Base-by-base conservation (phyloP, 2,329 filamentous ascomycete genomes). In the Aspergillus transmontanensis region DNA sequence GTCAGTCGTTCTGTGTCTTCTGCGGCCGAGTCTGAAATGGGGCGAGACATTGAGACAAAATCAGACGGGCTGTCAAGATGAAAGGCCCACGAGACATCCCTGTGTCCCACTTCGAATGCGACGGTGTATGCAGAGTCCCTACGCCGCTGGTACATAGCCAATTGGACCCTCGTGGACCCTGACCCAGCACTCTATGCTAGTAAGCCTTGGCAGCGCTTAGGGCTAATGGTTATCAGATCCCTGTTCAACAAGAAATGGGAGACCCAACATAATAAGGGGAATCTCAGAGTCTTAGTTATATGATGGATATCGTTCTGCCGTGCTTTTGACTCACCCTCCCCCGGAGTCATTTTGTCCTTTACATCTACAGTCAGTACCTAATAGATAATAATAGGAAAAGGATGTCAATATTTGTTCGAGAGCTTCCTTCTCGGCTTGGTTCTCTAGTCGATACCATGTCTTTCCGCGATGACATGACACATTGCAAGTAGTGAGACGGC, bases 401-500 rank as follows among this genome's bases (percentile, higher is more conserved):
- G 34, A 36, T 36, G 14, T 36, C 12, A 16, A 6, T 14, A 36
- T 2, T 36, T 14, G 34, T 16, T 36, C 5, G 12, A 5, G 4
- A 1, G 12, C 34, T 23, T 0, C 12, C 10, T 12, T 34, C 32
- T 34, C 10, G 11, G 32, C 32, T 11, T 34, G 23, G 3, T 23
- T 23, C 23, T 23, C 3, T 23, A 23, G 23, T 23, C 23, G 23
- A 23, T 23, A 3, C 23, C 23, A 3, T 23, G 32, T 34, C 11
- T 11, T 34, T 34, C 32, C 32, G 26, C 23, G 1, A 19, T 12
- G 23, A 50, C 14, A 54, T 59, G 48, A 7, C 55, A 59, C 36
- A 26, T 53, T 10, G 26, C 58, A 23, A 55, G 39, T n/a, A 48
- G 48, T 16, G 58, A 59, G n/a, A 23, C 54, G 6, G 58, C 58